Evolutionary conservation across 2,329 filamentous ascomycete species (phyloP).

Genomic region (Botryotinia convoluta): DNA sequence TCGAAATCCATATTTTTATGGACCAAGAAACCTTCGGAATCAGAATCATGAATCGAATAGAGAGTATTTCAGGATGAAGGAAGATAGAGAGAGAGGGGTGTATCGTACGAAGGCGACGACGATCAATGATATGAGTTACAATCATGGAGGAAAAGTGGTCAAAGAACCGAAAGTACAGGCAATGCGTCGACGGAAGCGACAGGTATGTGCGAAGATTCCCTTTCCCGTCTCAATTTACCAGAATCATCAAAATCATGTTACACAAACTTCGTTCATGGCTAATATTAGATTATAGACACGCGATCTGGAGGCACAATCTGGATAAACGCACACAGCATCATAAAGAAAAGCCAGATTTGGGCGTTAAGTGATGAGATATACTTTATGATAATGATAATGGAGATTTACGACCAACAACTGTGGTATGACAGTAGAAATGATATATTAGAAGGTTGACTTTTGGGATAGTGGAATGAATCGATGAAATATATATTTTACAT

Average conservation of each 20-base stretch:
- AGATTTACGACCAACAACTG: not conserved
- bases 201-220: not conserved
- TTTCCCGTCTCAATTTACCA: not conserved
- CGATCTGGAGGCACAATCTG: not conserved
- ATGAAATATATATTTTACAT: not conserved
- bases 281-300: not conserved
- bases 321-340: not conserved
- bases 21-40: not conserved
- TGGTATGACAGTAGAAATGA: not conserved
- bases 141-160: not conserved
- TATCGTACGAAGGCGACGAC: not conserved
- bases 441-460: not conserved
- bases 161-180: not conserved
- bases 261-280: not conserved
- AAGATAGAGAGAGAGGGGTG: not conserved
- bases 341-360: not conserved
- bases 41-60: not conserved
- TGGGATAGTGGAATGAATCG: not conserved
- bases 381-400: not conserved
- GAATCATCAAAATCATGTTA: not conserved
- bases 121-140: not conserved
- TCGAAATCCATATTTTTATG: not conserved
- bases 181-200: not conserved
- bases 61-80: not conserved
- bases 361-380: not conserved